A percentile compares a stretch with the other conserved stretches of the same genome.
phyloP scores from a whole-genome alignment of 345 rosid genomes.

The Linum usitatissimum region DNA sequence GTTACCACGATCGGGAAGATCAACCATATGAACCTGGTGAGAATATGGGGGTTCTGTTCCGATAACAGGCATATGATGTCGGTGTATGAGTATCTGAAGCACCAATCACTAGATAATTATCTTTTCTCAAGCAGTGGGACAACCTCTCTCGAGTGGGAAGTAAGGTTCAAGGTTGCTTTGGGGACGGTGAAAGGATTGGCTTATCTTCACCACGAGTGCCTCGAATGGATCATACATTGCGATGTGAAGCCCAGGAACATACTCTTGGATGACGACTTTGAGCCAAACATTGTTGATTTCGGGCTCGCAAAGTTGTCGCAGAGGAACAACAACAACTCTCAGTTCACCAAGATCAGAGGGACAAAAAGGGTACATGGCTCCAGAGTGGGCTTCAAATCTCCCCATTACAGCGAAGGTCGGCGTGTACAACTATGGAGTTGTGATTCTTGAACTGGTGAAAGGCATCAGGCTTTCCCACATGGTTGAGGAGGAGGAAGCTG shows the following conservation, averaged over 20 bases:
- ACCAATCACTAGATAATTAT: conserved; percentile 3
- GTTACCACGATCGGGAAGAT: conserved; percentile 10
- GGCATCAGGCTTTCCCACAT: conserved; percentile 26
- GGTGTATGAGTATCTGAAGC: conserved; percentile 4
- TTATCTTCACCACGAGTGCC: conserved; percentile 8
- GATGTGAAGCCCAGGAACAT: conserved; percentile 7
- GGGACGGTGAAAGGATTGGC: conserved; percentile 6
- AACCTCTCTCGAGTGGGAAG: conserved; percentile 1
- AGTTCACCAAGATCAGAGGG: conserved; percentile 26
- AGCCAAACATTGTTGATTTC: conserved; percentile 7
- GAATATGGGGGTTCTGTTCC: conserved; percentile 11
- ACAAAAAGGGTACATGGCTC: conserved; percentile 38
- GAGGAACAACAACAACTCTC: conserved; percentile 10
- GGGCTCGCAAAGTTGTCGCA: conserved; percentile 10
- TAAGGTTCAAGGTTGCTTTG: conserved; percentile 1
- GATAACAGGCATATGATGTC: conserved; percentile 2
- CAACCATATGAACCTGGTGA: conserved; percentile 6
- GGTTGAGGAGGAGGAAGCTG: conserved; percentile 24
- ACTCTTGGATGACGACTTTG: conserved; percentile 6
- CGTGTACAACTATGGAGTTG: conserved; percentile 32
- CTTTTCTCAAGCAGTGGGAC: not conserved
- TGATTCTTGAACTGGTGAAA: conserved; percentile 34
- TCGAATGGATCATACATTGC: conserved; percentile 10
- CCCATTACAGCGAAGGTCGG: conserved; percentile 34
- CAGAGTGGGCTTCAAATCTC: conserved; percentile 31